Conservation (phyloP, 2,329 filamentous ascomycete species). For the Cercospora citrullina region DNA sequence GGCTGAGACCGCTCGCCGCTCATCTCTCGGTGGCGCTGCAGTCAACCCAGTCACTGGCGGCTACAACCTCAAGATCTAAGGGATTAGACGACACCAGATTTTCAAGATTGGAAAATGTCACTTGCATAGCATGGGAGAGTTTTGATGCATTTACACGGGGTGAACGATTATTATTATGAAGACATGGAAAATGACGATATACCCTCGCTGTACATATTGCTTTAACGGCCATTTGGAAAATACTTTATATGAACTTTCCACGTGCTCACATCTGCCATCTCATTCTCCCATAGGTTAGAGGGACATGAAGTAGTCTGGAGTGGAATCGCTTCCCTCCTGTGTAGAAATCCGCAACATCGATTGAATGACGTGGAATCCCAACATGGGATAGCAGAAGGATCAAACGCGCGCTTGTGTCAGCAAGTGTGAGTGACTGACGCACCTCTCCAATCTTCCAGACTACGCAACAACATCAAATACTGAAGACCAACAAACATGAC, state of each 20-base stretch:
- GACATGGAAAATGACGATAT: not conserved
- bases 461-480: not conserved
- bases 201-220: constrained; percentile 10
- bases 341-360: not conserved
- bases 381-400: not conserved
- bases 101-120: not conserved
- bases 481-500: not conserved
- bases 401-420: not conserved
- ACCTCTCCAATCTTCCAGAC: not conserved
- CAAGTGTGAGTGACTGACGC: not conserved
- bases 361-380: not conserved
- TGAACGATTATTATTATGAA: not conserved
- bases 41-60: constrained; percentile 36
- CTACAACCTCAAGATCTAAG: constrained; percentile 17
- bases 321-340: not conserved
- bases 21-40: constrained; percentile 30
- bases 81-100: not conserved
- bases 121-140: constrained; percentile 5
- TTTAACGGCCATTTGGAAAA: not conserved
- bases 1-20: constrained; percentile 31
- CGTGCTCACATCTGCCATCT: not conserved
- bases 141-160: constrained; percentile 6
- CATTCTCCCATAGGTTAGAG: not conserved
- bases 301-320: not conserved
- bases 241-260: not conserved